Evolutionary conservation across 305 asterid species (phyloP), one percentile per base, ranked within the genome.

Genomic region (Ajuga reptans): DNA sequence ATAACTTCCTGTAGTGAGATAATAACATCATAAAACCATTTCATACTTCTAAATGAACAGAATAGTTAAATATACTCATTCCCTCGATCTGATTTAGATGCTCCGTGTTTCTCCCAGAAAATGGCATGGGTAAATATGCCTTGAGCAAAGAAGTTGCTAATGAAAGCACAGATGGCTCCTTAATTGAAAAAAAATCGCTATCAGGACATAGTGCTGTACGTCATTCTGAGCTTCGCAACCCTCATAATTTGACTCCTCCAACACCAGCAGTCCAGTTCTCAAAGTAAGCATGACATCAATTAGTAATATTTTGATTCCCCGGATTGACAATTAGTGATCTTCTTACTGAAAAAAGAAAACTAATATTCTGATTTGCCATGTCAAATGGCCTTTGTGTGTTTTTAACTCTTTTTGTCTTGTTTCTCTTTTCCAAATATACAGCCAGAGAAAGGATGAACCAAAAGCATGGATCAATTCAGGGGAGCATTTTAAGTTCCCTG

Each of bases 231-330:
- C 78, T 50, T 10, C 69, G 71, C 65, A 72, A 37, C 74, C 73
- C 85, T 71, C 86, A 74, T 36, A 72, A 73, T 68, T 71, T 75
- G 82, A 85, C 87, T 84, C 91, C 94, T 61, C 71, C 53, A 46
- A 83, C 94, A 42, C 94, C 95, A 66, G 80, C 81, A 71, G 67
- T 82, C 64, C 85, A 82, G 77, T 66, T 59, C 68, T 65, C 80
- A 8, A 55, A 79, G 97, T 90, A 80, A 82, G 87, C 71, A 49
- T 39, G 34, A 39, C 68, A 74, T 76, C 42, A 41, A 12, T n/a
- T 18, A 12, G 45, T 46, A 71, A 51, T 50, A 67, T 50, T 62
- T 55, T 1, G 4, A 43, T 29, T 16, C 47, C 9, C 5, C 9
- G 29, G 16, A 37, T 58, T 24, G 70, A 52, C 42, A 14, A 55